Conservation (phyloP, 106 monocot genomes). For the Phalaenopsis equestris region DNA sequence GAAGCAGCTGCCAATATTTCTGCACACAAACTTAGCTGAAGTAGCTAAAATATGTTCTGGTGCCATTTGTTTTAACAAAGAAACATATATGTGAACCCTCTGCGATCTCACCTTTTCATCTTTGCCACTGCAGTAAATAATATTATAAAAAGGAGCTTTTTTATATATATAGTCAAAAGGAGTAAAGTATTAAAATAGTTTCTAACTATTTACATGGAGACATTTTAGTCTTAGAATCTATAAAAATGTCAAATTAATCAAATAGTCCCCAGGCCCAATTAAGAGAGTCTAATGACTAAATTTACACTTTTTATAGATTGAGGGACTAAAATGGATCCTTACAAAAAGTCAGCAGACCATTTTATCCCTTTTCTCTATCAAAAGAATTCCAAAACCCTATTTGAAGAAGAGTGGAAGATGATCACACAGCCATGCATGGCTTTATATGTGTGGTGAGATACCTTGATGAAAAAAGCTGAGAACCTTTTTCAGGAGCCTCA, state of each 20-base stretch:
- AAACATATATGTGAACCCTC: conserved; percentile 88
- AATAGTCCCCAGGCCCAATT: too few species aligned
- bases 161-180: too few species aligned
- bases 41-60: conserved; percentile 97
- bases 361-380: not conserved
- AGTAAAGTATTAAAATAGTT: too few species aligned
- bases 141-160: not conserved
- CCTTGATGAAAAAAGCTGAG: conserved; percentile 70
- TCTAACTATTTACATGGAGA: too few species aligned
- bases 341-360: too few species aligned
- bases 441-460: conserved; percentile 2
- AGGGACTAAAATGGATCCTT: too few species aligned
- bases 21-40: conserved; percentile 87
- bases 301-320: too few species aligned
- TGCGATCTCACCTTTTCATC: conserved; percentile 64
- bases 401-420: not conserved
- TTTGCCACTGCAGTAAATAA: conserved; percentile 50
- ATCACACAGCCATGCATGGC: not conserved
- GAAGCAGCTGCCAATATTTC: conserved; percentile 91
- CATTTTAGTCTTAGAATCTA: too few species aligned
- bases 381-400: not conserved
- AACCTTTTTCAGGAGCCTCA: conserved; percentile 31
- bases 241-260: too few species aligned
- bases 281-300: too few species aligned
- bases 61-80: conserved; percentile 96